Conservation (phyloP, 805 yeast genomes). For the Cyberlindnera amylophila region DNA sequence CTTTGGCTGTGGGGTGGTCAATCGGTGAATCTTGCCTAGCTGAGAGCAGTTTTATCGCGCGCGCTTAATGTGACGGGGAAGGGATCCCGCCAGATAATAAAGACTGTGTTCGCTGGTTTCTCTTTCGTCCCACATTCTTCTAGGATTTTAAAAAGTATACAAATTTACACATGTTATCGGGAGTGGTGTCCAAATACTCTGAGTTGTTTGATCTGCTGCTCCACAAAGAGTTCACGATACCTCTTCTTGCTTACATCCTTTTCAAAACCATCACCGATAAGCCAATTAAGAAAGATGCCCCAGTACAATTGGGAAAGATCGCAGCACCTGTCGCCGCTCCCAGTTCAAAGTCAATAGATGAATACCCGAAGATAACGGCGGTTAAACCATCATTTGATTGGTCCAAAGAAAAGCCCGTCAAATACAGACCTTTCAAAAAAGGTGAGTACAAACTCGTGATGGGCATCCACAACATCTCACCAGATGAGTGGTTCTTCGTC, state of each 20-base stretch:
- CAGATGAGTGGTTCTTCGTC: conserved; percentile 55
- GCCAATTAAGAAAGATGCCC: background rate
- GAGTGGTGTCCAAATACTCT: background rate
- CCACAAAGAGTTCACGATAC: conserved; percentile 25
- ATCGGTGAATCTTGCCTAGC: too few relatives aligned
- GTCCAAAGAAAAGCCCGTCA: conserved; percentile 38
- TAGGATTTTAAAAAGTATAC: too few relatives aligned
- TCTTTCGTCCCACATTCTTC: too few relatives aligned
- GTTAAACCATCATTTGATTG: conserved; percentile 40
- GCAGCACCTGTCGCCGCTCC: background rate
- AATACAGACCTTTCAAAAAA: conserved; percentile 57
- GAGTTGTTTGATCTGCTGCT: conserved; percentile 6
- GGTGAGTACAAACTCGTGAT: conserved; percentile 59
- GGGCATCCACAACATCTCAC: conserved; percentile 48
- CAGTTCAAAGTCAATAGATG: background rate
- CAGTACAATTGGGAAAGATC: background rate
- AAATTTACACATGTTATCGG: background rate
- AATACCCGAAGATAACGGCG: background rate
- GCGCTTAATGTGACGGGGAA: conserved; percentile 2
- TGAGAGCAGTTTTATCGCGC: background rate
- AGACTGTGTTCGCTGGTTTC: too few relatives aligned
- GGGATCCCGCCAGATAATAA: background rate
- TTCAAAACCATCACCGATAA: conserved; percentile 5
- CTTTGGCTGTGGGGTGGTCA: too few relatives aligned
- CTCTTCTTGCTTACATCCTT: conserved; percentile 19